phyloP scores from a whole-genome alignment of 2,329 filamentous ascomycete species.

The Apiospora pterosperma region DNA sequence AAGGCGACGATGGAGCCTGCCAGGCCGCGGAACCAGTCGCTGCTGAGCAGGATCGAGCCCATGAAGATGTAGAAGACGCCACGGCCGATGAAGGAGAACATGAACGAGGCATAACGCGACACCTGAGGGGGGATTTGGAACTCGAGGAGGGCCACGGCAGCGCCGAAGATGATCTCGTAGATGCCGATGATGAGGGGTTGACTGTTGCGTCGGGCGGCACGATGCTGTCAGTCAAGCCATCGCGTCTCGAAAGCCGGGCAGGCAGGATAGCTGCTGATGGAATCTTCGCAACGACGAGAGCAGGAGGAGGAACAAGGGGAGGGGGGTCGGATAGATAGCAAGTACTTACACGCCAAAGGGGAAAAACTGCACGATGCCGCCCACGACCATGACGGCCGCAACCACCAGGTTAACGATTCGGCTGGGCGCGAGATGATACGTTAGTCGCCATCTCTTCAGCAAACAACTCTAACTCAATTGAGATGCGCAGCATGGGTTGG shows the following conservation, averaged over 20 bases:
- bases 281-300: background rate
- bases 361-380: slow-evolving; percentile 75
- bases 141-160: slow-evolving; percentile 74
- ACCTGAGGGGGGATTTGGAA: slow-evolving; percentile 94
- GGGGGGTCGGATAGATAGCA: slow-evolving; percentile 15
- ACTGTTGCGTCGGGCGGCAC: slow-evolving; percentile 36
- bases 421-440: slow-evolving; percentile 46
- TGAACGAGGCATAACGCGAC: slow-evolving; percentile 91
- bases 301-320: slow-evolving; percentile 28
- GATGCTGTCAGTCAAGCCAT: background rate
- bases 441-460: slow-evolving; percentile 11
- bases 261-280: background rate
- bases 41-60: slow-evolving; percentile 77
- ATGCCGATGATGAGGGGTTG: slow-evolving; percentile 73
- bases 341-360: slow-evolving; percentile 53
- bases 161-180: slow-evolving; percentile 90
- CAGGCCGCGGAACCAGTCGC: slow-evolving; percentile 64
- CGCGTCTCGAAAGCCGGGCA: background rate
- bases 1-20: slow-evolving; percentile 76
- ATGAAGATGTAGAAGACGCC: slow-evolving; percentile 97
- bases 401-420: slow-evolving; percentile 92
- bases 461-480: background rate
- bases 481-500: background rate
- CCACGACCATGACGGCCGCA: slow-evolving; percentile 82
- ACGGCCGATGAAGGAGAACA: slow-evolving; percentile 95